Evolutionary conservation across 2,329 filamentous ascomycete species (phyloP).

Genomic region (Trichoderma koningii): DNA sequence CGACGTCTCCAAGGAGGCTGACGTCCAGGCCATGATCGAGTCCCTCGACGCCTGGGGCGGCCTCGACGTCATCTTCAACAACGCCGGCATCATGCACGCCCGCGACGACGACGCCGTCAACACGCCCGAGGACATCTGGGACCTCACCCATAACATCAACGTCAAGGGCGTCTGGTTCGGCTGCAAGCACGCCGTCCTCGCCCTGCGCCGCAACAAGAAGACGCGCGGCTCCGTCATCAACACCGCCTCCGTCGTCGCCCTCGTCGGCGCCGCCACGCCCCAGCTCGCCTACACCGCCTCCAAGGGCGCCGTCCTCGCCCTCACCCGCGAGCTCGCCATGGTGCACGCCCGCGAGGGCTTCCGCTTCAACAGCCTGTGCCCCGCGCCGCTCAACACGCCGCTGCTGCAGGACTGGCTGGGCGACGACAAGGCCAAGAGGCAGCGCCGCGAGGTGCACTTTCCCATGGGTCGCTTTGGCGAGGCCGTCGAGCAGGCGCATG

Average conservation of each 20-base stretch:
- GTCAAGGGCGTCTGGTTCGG: slow-evolving; percentile 99
- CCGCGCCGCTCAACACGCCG: slow-evolving; percentile 88
- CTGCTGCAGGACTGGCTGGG: slow-evolving; percentile 92
- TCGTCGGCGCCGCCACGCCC: slow-evolving; percentile 83
- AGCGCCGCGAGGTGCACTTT: slow-evolving; percentile 85
- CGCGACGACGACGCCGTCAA: slow-evolving; percentile 77
- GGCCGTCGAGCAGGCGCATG: slow-evolving; percentile 90
- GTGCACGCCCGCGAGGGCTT: slow-evolving; percentile 87
- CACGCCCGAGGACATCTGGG: slow-evolving; percentile 90
- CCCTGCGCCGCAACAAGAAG: slow-evolving; percentile 79
- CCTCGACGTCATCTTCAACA: slow-evolving; percentile 93
- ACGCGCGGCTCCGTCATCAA: slow-evolving; percentile 82
- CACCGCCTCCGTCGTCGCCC: slow-evolving; percentile 84
- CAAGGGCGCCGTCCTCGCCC: slow-evolving; percentile 87
- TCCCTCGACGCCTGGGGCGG: slow-evolving; percentile 81
- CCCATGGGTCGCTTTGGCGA: slow-evolving; percentile 86
- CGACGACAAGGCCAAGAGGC: slow-evolving; percentile 78
- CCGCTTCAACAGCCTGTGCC: slow-evolving; percentile 88
- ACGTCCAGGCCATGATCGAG: slow-evolving; percentile 75
- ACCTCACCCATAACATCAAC: slow-evolving; percentile 90
- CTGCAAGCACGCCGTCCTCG: slow-evolving; percentile 84
- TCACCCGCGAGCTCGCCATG: slow-evolving; percentile 89
- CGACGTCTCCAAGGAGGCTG: slow-evolving; percentile 83
- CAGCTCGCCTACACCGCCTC: slow-evolving; percentile 92
- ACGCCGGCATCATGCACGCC: slow-evolving; percentile 94